These are phyloP conservation scores for Penicillium sp. DNA, from an alignment of 2,329 filamentous ascomycete species.

Conservation along the genomic window DNA sequence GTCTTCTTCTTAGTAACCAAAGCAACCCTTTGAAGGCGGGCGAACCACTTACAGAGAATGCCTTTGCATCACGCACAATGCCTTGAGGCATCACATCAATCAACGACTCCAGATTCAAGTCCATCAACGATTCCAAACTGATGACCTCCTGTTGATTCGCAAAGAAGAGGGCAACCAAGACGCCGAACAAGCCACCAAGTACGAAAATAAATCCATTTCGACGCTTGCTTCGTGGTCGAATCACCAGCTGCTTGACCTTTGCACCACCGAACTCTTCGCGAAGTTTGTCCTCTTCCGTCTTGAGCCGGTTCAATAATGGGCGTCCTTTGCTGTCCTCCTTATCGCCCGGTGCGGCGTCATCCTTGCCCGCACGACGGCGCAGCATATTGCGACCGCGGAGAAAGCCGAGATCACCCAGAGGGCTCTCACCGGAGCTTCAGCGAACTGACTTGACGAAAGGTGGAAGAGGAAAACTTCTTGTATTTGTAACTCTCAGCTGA, in stretches of 20 bases:
- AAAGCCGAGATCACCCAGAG: background rate
- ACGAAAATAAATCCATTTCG: conserved; percentile 77
- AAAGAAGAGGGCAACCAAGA: conserved; percentile 84
- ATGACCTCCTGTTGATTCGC: conserved; percentile 85
- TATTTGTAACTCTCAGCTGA: too few species aligned
- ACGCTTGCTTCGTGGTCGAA: conserved; percentile 55
- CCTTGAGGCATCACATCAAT: conserved; percentile 83
- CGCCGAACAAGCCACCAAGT: conserved; percentile 81
- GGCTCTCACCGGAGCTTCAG: background rate
- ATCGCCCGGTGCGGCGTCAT: conserved; percentile 23
- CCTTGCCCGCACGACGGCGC: conserved; percentile 38
- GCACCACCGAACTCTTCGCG: conserved; percentile 16
- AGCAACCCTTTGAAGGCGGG: background rate
- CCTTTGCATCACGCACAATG: conserved; percentile 76
- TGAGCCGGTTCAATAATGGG: conserved; percentile 3
- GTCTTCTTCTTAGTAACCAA: background rate
- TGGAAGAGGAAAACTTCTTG: background rate
- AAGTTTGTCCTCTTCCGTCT: conserved; percentile 16
- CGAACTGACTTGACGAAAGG: background rate
- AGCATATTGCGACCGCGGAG: conserved; percentile 27
- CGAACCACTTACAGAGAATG: conserved; percentile 61
- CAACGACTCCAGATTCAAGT: conserved; percentile 74
- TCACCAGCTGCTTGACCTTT: conserved; percentile 28
- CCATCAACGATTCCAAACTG: conserved; percentile 65
- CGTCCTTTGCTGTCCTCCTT: conserved; percentile 13